These are phyloP conservation scores for Tylopilus subfusipes DNA, from an alignment of 768 basidiomycete genomes.

Conservation along the genomic window DNA sequence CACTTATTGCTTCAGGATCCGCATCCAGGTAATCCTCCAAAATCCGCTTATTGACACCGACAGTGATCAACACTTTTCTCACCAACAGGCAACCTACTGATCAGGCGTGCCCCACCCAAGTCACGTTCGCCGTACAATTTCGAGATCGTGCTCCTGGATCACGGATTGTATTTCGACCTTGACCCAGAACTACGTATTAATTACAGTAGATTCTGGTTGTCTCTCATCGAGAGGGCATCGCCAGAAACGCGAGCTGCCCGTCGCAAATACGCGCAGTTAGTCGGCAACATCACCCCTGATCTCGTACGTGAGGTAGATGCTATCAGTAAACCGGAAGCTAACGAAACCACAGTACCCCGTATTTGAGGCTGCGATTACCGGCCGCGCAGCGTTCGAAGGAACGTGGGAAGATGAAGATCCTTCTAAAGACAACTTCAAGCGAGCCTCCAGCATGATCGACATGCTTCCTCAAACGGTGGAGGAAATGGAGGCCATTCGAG, in stretches of 20 bases:
- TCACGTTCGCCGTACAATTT: constrained; percentile 90
- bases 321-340: background rate
- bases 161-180: constrained; percentile 92
- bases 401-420: constrained; percentile 44
- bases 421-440: constrained; percentile 38
- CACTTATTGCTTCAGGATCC: constrained; percentile 60
- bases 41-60: background rate
- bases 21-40: constrained; percentile 59
- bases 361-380: constrained; percentile 92
- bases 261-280: constrained; percentile 81
- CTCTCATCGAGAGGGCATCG: constrained; percentile 74
- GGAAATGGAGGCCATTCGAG: constrained; percentile 79
- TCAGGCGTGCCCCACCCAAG: constrained; percentile 60
- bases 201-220: constrained; percentile 87
- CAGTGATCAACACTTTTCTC: background rate
- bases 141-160: constrained; percentile 92
- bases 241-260: constrained; percentile 62
- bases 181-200: constrained; percentile 75
- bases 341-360: constrained; percentile 68
- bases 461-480: constrained; percentile 66
- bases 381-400: constrained; percentile 69
- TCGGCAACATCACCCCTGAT: constrained; percentile 87
- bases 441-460: constrained; percentile 77
- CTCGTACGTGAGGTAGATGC: constrained; percentile 48
- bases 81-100: constrained; percentile 76